These are phyloP conservation scores for Uromyces viciae-fabae DNA, from an alignment of 1,284 basidiomycete species.

Conservation along the genomic window DNA sequence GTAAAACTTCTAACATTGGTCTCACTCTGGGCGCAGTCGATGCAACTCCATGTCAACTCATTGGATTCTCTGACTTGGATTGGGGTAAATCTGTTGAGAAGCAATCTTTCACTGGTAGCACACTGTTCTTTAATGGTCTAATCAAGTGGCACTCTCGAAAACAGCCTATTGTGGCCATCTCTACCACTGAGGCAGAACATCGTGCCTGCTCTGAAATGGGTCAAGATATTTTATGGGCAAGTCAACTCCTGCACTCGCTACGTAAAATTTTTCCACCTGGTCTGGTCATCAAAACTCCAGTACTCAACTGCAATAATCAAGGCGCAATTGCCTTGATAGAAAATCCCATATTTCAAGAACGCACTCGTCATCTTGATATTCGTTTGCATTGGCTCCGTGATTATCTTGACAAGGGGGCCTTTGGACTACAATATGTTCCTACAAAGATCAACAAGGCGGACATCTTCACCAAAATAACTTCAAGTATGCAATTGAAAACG, in stretches of 20 bases:
- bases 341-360: not conserved
- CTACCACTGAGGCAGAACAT: not conserved
- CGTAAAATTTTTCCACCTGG: not conserved
- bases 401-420: not conserved
- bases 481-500: too few relatives aligned
- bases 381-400: not conserved
- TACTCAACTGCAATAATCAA: not conserved
- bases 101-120: not conserved
- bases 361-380: slow-evolving; percentile 7
- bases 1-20: too few relatives aligned
- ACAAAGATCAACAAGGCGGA: not conserved
- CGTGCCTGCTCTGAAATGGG: not conserved
- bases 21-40: too few relatives aligned
- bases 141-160: not conserved
- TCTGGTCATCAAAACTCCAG: not conserved
- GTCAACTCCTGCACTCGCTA: not conserved
- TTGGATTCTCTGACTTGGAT: not conserved
- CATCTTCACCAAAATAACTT: not conserved
- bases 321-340: slow-evolving; percentile 1
- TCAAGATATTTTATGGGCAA: not conserved
- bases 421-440: not conserved
- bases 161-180: not conserved
- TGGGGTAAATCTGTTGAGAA: not conserved
- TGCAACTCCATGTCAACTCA: not conserved
- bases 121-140: not conserved